Conservation (phyloP, 2,329 filamentous ascomycete genomes). For the Pyrenochaeta sp. region DNA sequence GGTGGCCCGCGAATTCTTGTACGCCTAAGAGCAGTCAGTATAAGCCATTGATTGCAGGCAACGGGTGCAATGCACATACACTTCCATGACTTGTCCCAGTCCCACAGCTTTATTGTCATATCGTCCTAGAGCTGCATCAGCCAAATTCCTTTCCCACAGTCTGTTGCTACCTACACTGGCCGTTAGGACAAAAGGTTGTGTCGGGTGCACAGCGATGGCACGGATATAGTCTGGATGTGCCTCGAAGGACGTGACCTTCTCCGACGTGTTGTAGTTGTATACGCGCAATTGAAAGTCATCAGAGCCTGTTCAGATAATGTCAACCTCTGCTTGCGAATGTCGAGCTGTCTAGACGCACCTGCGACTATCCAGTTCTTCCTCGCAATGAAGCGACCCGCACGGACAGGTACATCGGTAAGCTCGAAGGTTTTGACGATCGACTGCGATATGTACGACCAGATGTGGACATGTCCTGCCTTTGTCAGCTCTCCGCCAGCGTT, state of each 20-base stretch:
- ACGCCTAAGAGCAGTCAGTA: slow-evolving; percentile 59
- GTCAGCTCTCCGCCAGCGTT: slow-evolving; percentile 33
- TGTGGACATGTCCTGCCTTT: slow-evolving; percentile 89
- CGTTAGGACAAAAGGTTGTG: slow-evolving; percentile 93
- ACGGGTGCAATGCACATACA: slow-evolving; percentile 57
- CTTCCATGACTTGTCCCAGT: slow-evolving; percentile 99
- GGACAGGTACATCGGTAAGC: slow-evolving; percentile 96
- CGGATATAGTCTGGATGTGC: slow-evolving; percentile 98
- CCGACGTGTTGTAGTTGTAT: slow-evolving; percentile 99
- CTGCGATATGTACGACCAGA: slow-evolving; percentile 85
- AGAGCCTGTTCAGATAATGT: slow-evolving; percentile 57
- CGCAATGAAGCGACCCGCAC: slow-evolving; percentile 94
- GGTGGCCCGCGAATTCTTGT: slow-evolving; percentile 94
- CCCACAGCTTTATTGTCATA: slow-evolving; percentile 86
- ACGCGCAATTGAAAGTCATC: slow-evolving; percentile 85
- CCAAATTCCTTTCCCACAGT: slow-evolving; percentile 2
- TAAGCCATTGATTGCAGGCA: neutral
- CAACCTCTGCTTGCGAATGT: slow-evolving; percentile 15
- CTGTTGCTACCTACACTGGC: slow-evolving; percentile 66
- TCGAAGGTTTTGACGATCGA: slow-evolving; percentile 99
- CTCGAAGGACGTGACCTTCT: slow-evolving; percentile 97
- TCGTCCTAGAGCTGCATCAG: slow-evolving; percentile 45
- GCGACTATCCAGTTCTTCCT: slow-evolving; percentile 99
- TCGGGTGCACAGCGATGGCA: slow-evolving; percentile 93
- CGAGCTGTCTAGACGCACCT: slow-evolving; percentile 58